These are phyloP conservation scores for Ambrosia trifida DNA, from an alignment of 129 eudicot species.

Conservation along the genomic window DNA sequence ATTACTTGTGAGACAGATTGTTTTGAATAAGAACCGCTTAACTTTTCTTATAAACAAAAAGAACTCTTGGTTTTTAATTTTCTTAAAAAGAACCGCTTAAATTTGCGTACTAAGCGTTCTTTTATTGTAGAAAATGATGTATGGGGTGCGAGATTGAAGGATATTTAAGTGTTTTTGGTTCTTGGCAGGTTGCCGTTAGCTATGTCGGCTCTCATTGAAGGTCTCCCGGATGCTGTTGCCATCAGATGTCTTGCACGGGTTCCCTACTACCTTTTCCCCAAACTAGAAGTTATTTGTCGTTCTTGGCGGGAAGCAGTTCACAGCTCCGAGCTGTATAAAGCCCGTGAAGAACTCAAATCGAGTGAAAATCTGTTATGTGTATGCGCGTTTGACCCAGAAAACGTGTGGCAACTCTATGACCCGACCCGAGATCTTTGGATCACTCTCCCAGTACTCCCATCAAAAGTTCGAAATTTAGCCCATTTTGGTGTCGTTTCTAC, in stretches of 20 bases:
- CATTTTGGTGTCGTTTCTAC: conserved; percentile 82
- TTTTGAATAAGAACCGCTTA: not conserved
- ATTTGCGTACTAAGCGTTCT: not conserved
- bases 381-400: conserved; percentile 92
- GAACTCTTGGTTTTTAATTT: not conserved
- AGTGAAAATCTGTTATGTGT: conserved; percentile 72
- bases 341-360: conserved; percentile 69
- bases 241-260: conserved; percentile 96
- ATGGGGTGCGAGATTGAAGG: conserved; percentile 3
- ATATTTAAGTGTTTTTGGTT: not conserved
- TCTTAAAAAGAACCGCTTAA: not conserved
- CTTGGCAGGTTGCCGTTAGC: conserved; percentile 20
- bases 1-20: not conserved
- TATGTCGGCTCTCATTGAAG: conserved; percentile 88
- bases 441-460: conserved; percentile 89
- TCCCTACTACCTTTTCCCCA: conserved; percentile 82
- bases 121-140: not conserved
- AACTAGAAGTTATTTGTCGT: conserved; percentile 63
- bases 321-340: conserved; percentile 77
- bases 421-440: conserved; percentile 79
- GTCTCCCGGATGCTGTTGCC: conserved; percentile 95
- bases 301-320: conserved; percentile 85
- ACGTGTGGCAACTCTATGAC: conserved; percentile 88
- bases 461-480: conserved; percentile 74
- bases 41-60: too few relatives aligned